Evolutionary conservation across 495 filamentous ascomycete species (phyloP), one percentile per base, ranked within the genome.

Genomic region (Clohesyomyces aquaticus): DNA sequence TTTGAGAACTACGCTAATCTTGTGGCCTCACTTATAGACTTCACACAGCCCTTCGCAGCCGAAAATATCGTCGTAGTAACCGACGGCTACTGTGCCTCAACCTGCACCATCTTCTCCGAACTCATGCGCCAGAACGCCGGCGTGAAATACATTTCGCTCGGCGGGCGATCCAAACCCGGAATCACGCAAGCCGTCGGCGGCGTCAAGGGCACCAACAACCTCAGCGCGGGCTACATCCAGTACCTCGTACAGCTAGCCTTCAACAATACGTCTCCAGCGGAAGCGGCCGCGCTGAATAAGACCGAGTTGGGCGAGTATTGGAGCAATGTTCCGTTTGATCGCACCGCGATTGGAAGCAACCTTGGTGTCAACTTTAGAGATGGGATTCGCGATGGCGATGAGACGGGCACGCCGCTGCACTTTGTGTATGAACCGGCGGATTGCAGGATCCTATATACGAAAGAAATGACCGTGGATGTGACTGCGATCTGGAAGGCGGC

Each of bases 21-120:
- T n/a, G n/a, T n/a, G n/a, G n/a, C n/a, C n/a, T n/a, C n/a, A n/a
- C n/a, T n/a, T n/a, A n/a, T n/a, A n/a, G n/a, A 66, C 61, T 64
- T 59, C 18, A 69, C 62, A 21, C 67, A 70, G 56, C 73, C 73
- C 14, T 75, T 76, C 56, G 38, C n/a, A 1, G 59, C 69, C 19
- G 67, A 74, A 10, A 66, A 76, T 55, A 69, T 76, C 48, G 65
- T 74, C 32, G 66, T 76, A 9, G 65, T 76, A 18, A 59, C 64
- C n/a, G 85, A 89, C 69, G 86, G 87, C 43, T 79, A 80, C 64
- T 90, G 87, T 73, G 82, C 79, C 22, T 87, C 83, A 3, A 85
- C 85, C 1, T 90, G 87, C 74, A 80, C 82, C 9, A 72, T 87
- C 55, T 84, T 87, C 73, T 75, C 76, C 51, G 79, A 84, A 38